phyloP scores from a whole-genome alignment of 2,329 filamentous ascomycete species.

The Orbilia ellipsospora region DNA sequence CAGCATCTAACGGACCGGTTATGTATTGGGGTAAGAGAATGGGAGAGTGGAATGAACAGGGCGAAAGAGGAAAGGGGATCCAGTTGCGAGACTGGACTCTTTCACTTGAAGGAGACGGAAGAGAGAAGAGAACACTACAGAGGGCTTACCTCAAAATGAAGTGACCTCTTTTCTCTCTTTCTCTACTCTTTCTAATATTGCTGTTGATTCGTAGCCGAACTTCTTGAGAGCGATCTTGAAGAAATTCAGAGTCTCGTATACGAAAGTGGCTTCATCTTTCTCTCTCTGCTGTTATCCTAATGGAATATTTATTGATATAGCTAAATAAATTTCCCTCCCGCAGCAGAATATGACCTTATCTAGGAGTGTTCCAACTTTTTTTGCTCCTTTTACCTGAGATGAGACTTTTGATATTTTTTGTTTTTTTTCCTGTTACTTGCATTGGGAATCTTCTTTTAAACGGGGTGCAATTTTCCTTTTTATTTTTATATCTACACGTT shows the following conservation, averaged over 20 bases:
- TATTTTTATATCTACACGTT: neutral
- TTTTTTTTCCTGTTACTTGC: conserved; percentile 2
- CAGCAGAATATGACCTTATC: too few relatives aligned
- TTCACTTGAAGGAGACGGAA: conserved; percentile 58
- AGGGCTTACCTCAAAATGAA: conserved; percentile 59
- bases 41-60: conserved; percentile 59
- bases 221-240: too few relatives aligned
- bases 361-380: too few relatives aligned
- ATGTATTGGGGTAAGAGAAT: conserved; percentile 58
- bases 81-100: conserved; percentile 59
- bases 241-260: too few relatives aligned
- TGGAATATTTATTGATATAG: too few relatives aligned
- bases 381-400: neutral
- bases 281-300: too few relatives aligned
- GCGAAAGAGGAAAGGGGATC: conserved; percentile 57
- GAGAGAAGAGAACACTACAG: conserved; percentile 56
- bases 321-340: too few relatives aligned
- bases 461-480: conserved; percentile 2
- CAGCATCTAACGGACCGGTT: conserved; percentile 47
- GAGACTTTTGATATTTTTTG: neutral
- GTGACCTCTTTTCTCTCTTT: conserved; percentile 23
- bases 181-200: too few relatives aligned
- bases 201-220: too few relatives aligned
- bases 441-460: conserved; percentile 4
- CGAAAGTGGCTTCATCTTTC: too few relatives aligned